Percentiles rank a stretch among this genome's conserved stretches.
Conservation (phyloP, 495 filamentous ascomycete species). For the Trichoderma virens region DNA sequence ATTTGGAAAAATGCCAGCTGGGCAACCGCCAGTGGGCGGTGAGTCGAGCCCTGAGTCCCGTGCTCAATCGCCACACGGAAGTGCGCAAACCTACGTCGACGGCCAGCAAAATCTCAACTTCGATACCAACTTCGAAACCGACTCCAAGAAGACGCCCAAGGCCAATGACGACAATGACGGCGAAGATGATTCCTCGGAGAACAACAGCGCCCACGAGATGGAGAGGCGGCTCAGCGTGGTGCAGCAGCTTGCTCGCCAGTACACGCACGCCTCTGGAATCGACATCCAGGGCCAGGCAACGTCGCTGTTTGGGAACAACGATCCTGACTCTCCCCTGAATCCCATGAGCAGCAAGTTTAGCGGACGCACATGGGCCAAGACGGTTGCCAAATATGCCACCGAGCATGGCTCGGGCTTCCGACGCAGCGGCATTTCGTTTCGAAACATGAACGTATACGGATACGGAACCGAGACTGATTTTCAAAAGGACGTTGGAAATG, state of each 20-base stretch:
- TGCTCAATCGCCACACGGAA: background rate
- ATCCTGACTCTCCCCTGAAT: conserved; percentile 19
- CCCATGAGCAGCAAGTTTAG: conserved; percentile 27
- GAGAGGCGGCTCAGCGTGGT: conserved; percentile 8
- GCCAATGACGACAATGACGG: conserved; percentile 22
- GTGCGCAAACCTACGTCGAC: background rate
- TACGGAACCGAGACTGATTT: conserved; percentile 58
- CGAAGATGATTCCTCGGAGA: conserved; percentile 23
- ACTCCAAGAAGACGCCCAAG: background rate
- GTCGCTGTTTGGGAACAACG: background rate
- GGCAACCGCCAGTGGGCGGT: background rate
- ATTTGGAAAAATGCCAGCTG: too few relatives aligned
- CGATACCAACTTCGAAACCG: background rate
- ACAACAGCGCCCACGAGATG: conserved; percentile 21
- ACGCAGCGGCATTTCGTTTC: conserved; percentile 30
- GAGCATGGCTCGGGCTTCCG: conserved; percentile 23
- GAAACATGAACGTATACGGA: conserved; percentile 54
- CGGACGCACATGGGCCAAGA: conserved; percentile 29
- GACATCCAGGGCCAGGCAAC: background rate
- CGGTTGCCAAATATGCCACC: conserved; percentile 16
- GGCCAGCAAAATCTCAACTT: background rate
- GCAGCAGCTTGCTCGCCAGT: conserved; percentile 10
- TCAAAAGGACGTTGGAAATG: conserved; percentile 51
- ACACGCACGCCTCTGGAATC: conserved; percentile 1
- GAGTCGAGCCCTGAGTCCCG: background rate